Evolutionary conservation across 2,329 filamentous ascomycete species (phyloP).

Genomic region (Fusarium continuum): DNA sequence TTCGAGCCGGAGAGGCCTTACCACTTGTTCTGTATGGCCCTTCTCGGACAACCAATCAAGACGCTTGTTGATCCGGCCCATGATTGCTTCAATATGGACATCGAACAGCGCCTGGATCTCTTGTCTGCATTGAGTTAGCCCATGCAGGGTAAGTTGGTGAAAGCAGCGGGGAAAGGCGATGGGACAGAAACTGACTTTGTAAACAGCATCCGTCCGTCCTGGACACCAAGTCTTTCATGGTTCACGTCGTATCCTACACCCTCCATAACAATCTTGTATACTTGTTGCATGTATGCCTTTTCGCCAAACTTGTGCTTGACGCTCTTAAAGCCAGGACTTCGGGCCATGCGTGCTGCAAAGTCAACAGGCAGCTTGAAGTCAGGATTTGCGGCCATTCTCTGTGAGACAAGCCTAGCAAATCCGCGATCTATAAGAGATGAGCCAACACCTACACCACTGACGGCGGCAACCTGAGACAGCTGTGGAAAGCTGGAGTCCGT

Average conservation of each 20-base stretch:
- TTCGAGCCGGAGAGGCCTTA: slow-evolving; percentile 26
- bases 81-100: slow-evolving; percentile 44
- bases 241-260: slow-evolving; percentile 53
- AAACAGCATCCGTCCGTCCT: slow-evolving; percentile 53
- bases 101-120: slow-evolving; percentile 57
- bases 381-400: slow-evolving; percentile 49
- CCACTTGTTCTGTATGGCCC: slow-evolving; percentile 48
- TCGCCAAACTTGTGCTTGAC: slow-evolving; percentile 57
- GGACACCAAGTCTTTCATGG: slow-evolving; percentile 50
- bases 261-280: slow-evolving; percentile 55
- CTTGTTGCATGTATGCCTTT: slow-evolving; percentile 51
- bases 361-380: slow-evolving; percentile 51
- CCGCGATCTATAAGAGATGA: slow-evolving; percentile 57
- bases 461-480: slow-evolving; percentile 49
- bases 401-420: slow-evolving; percentile 52
- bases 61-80: slow-evolving; percentile 51
- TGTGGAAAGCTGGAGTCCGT: slow-evolving; percentile 41
- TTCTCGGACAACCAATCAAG: slow-evolving; percentile 51
- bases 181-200: slow-evolving; percentile 46
- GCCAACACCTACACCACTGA: slow-evolving; percentile 58
- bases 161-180: neutral
- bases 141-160: neutral
- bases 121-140: slow-evolving; percentile 42
- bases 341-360: slow-evolving; percentile 50
- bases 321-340: slow-evolving; percentile 51